Percentiles rank a stretch among this genome's conserved stretches.
phyloP scores from a whole-genome alignment of 2,329 filamentous ascomycete genomes.

The Cryphonectria carpinicola region DNA sequence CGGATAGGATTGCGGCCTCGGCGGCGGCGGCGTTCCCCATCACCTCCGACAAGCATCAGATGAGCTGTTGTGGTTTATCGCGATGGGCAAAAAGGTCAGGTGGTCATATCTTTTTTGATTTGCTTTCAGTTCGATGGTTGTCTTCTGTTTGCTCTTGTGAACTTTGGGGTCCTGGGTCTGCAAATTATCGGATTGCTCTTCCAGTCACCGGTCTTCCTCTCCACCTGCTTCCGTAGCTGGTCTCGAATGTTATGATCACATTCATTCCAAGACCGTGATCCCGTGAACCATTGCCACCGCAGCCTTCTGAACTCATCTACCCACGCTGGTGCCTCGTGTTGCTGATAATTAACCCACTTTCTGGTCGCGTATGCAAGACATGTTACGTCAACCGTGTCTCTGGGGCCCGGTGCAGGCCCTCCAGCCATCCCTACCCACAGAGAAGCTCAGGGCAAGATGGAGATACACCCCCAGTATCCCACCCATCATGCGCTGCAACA shows the following conservation, averaged over 20 bases:
- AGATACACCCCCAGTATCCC: background rate
- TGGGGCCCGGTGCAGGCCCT: background rate
- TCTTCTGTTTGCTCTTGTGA: conserved; percentile 1
- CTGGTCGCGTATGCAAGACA: background rate
- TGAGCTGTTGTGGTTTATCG: conserved; percentile 18
- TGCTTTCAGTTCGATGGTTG: background rate
- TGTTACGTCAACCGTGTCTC: conserved; percentile 4
- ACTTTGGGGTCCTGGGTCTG: background rate
- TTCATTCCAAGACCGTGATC: background rate
- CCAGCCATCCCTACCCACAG: background rate
- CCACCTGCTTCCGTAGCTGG: background rate
- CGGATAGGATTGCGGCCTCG: background rate
- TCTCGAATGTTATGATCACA: background rate
- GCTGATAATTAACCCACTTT: background rate
- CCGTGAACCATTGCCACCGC: background rate
- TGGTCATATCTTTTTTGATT: background rate
- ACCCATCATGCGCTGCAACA: background rate
- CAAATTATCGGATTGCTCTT: conserved; percentile 2
- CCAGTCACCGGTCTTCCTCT: background rate
- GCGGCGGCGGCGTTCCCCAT: conserved; percentile 21
- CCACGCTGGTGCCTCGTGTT: conserved; percentile 4
- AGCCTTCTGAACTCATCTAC: background rate
- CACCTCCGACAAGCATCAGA: conserved; percentile 21
- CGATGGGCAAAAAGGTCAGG: conserved; percentile 21
- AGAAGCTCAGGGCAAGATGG: background rate